phyloP scores from a whole-genome alignment of 2,329 filamentous ascomycete genomes.

The Chaetothyriales sp. region DNA sequence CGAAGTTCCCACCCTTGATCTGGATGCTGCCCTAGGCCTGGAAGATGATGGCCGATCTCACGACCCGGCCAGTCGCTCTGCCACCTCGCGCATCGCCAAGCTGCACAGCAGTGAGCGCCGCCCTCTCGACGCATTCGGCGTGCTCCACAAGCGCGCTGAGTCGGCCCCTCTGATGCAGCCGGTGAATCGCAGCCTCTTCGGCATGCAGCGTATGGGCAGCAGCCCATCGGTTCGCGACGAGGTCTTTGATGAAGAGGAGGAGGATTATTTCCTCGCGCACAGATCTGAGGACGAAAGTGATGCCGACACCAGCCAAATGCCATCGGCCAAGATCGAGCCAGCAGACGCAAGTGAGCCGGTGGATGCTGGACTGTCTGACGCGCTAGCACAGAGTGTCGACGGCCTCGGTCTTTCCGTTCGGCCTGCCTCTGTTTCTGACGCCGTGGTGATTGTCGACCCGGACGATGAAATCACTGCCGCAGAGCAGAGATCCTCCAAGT shows the following conservation, averaged over 20 bases:
- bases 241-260: constrained; percentile 39
- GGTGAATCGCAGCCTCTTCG: constrained; percentile 31
- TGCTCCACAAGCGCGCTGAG: constrained; percentile 33
- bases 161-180: constrained; percentile 37
- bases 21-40: constrained; percentile 76
- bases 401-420: constrained; percentile 14
- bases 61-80: constrained; percentile 7
- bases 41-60: constrained; percentile 25
- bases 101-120: constrained; percentile 40
- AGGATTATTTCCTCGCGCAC: constrained; percentile 34
- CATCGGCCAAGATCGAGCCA: constrained; percentile 3
- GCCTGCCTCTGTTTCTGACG: constrained; percentile 6
- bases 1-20: constrained; percentile 71
- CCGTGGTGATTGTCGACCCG: constrained; percentile 15
- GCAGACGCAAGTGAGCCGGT: background rate
- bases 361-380: background rate
- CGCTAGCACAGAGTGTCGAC: background rate
- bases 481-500: constrained; percentile 16
- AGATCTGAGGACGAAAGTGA: constrained; percentile 12
- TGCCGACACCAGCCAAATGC: constrained; percentile 6
- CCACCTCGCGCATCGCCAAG: constrained; percentile 27
- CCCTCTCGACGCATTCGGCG: constrained; percentile 22
- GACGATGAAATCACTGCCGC: constrained; percentile 12
- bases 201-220: constrained; percentile 26
- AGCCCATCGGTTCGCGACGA: constrained; percentile 30